phyloP scores from a whole-genome alignment of 805 yeast species.

The Wickerhamomyces rabaulensis region DNA sequence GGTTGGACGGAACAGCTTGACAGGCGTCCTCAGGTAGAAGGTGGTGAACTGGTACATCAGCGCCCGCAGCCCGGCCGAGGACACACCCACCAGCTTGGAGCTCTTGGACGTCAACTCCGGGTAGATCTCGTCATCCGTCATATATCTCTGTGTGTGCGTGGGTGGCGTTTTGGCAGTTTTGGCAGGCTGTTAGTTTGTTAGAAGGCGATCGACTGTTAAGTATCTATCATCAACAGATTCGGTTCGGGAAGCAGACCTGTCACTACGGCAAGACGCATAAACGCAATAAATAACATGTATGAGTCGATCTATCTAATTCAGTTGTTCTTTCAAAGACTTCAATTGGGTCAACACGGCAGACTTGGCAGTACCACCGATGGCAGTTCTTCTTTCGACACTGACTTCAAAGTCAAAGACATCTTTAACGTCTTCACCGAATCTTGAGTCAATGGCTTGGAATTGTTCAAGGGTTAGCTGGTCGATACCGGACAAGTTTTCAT shows the following conservation, averaged over 20 bases:
- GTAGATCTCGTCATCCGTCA: constrained; percentile 1
- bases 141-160: background rate
- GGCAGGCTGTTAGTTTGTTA: too few species aligned
- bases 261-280: too few species aligned
- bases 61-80: constrained; percentile 85
- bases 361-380: constrained; percentile 96
- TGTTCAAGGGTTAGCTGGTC: constrained; percentile 77
- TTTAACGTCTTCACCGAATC: constrained; percentile 77
- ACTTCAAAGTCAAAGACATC: constrained; percentile 88
- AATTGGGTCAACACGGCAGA: constrained; percentile 81
- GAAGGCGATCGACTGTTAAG: too few species aligned
- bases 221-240: too few species aligned
- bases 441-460: constrained; percentile 68
- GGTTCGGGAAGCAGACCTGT: background rate
- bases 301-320: constrained; percentile 6
- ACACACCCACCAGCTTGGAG: constrained; percentile 62
- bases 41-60: constrained; percentile 72
- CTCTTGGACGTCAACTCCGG: constrained; percentile 30
- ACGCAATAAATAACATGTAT: too few species aligned
- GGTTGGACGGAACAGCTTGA: constrained; percentile 85
- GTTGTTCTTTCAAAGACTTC: constrained; percentile 25
- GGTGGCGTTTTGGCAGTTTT: background rate
- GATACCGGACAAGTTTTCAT: constrained; percentile 68
- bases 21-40: constrained; percentile 72
- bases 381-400: constrained; percentile 94